These are phyloP conservation scores for Dunaliella salina DNA, from an alignment of 163 green algal genomes.

Conservation along the genomic window DNA sequence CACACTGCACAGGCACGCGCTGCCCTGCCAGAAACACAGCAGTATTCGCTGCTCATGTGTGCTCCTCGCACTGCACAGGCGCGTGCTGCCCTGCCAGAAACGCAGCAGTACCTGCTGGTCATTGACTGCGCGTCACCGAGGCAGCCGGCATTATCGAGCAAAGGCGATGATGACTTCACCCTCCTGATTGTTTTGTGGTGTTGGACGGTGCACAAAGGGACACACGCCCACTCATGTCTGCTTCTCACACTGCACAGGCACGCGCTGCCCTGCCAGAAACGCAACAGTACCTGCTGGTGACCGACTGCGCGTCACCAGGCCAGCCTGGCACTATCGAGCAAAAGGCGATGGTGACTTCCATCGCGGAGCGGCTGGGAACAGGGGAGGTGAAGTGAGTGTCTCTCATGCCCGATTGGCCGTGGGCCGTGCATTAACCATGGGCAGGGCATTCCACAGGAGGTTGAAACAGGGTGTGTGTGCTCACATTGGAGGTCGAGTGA, in stretches of 20 bases:
- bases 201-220: too few relatives aligned
- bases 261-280: slow-evolving; percentile 2
- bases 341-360: slow-evolving; percentile 23
- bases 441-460: neutral
- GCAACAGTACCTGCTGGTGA: slow-evolving; percentile 34
- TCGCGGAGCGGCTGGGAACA: slow-evolving; percentile 23
- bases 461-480: neutral
- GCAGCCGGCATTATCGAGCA: slow-evolving; percentile 12
- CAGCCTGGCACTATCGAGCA: slow-evolving; percentile 19
- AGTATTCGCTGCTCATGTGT: too few relatives aligned
- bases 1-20: neutral
- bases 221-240: neutral
- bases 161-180: slow-evolving; percentile 19
- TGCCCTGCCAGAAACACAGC: slow-evolving; percentile 8
- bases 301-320: slow-evolving; percentile 16
- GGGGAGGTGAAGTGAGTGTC: slow-evolving; percentile 14
- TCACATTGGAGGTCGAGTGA: neutral
- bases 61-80: neutral
- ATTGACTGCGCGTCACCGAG: slow-evolving; percentile 15
- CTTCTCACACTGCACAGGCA: neutral
- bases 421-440: neutral
- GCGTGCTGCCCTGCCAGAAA: slow-evolving; percentile 2
- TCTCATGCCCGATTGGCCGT: neutral
- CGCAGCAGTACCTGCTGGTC: slow-evolving; percentile 34
- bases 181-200: too few relatives aligned